phyloP scores from a whole-genome alignment of 139 green algal genomes.

The Marvania coccoides region DNA sequence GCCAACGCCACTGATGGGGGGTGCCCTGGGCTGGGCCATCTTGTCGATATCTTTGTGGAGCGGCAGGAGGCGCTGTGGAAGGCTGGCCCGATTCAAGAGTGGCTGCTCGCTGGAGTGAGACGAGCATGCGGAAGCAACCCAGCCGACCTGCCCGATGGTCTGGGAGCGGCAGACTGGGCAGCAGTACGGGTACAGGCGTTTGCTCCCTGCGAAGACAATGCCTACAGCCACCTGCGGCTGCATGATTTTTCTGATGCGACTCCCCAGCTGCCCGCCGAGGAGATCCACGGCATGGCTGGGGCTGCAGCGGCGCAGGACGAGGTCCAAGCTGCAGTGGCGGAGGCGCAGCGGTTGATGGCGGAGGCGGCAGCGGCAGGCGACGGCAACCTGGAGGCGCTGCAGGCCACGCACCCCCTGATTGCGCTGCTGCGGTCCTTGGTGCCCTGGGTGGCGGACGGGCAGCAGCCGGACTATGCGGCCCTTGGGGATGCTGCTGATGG shows the following conservation, averaged over 20 bases:
- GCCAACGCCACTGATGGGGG: conserved; percentile 27
- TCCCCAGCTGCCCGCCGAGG: conserved; percentile 51
- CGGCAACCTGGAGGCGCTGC: conserved; percentile 39
- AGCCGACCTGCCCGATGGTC: background rate
- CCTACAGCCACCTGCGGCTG: conserved; percentile 65
- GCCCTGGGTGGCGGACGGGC: conserved; percentile 66
- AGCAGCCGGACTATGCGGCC: conserved; percentile 58
- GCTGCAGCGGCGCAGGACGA: background rate
- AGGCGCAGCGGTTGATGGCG: background rate
- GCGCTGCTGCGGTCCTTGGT: conserved; percentile 68
- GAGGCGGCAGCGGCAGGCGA: background rate
- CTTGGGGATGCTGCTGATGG: conserved; percentile 14
- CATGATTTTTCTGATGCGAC: conserved; percentile 74
- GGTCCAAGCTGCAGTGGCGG: conserved; percentile 4
- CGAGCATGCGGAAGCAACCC: conserved; percentile 18
- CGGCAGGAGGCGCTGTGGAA: conserved; percentile 81
- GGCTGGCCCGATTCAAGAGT: conserved; percentile 49
- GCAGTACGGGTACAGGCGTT: conserved; percentile 34
- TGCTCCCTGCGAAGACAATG: conserved; percentile 36
- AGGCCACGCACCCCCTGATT: conserved; percentile 45
- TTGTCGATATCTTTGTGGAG: conserved; percentile 79
- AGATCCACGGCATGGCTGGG: conserved; percentile 25
- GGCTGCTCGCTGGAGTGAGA: conserved; percentile 41
- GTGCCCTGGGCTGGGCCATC: conserved; percentile 62
- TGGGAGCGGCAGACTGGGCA: conserved; percentile 46